Evolutionary conservation across 805 yeast genomes (phyloP), one percentile per base, ranked within the genome.

Genomic region (Pichia deserticola): DNA sequence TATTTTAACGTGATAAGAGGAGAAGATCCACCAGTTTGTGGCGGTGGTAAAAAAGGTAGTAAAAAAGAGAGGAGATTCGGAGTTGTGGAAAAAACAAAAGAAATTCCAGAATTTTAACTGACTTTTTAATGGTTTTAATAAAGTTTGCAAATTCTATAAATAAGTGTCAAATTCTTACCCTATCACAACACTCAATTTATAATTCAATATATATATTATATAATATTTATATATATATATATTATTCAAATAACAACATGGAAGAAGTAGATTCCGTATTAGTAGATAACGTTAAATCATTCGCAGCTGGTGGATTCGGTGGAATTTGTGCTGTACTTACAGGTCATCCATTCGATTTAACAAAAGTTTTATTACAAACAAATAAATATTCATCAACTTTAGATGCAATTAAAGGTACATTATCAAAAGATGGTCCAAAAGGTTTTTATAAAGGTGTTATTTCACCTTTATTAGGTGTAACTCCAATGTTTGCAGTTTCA

Each of bases 401-500:
- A 2, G 79, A 78, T 40, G 92, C 93, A n/a, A 74, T 89, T 28
- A 76, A 72, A 56, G 76, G 75, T 35, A 89, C 95, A 4, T 54
- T 92, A 36, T 77, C 76, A n/a, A 75, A 76, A 30, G 89, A 85
- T 54, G 96, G 96, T 0, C 78, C 81, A 4, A 56, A 73, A 29
- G 97, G 98, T 1, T 80, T 92, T 56, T 92, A 92, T 68, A 75
- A 95, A 62, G 99, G 99, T 51, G 97, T 93, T 34, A 74, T 86
- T 11, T 96, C 98, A 12, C 99, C 99, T 4, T 70, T 92, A 47
- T 64, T 87, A n/a, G 99, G 99, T 28, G 97, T 92, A 27, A 93
- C 98, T 0, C 99, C 99, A 32, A 93, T 92, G 87, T 93, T 93
- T 73, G 98, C 98, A 2, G 93, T 93, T 28, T 86, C 96, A 2